Conservation (phyloP, 2,329 filamentous ascomycete species). For the Aspergillus ustus region DNA sequence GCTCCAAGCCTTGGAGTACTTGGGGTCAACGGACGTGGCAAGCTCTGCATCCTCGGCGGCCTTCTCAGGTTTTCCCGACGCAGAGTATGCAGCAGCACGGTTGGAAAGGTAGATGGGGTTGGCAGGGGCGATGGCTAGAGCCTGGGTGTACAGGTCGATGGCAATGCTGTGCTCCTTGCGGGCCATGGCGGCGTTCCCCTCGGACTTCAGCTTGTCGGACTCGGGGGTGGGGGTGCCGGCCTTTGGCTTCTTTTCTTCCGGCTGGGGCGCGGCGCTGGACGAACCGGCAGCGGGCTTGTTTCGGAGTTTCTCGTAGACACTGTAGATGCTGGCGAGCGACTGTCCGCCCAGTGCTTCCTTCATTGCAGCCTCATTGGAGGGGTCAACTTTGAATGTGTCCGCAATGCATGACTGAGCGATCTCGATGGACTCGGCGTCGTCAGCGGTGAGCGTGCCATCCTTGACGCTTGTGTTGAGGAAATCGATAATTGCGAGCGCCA, state of each 20-base stretch:
- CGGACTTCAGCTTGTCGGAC: slow-evolving; percentile 84
- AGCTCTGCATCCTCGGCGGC: slow-evolving; percentile 88
- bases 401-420: slow-evolving; percentile 92
- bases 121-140: slow-evolving; percentile 75
- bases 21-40: slow-evolving; percentile 83
- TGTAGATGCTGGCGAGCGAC: slow-evolving; percentile 88
- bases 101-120: slow-evolving; percentile 98
- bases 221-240: slow-evolving; percentile 59
- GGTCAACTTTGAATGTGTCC: slow-evolving; percentile 93
- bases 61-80: slow-evolving; percentile 79
- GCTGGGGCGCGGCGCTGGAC: slow-evolving; percentile 47
- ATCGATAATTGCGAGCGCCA: slow-evolving; percentile 96
- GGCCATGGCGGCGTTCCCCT: slow-evolving; percentile 94
- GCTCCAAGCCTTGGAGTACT: slow-evolving; percentile 97
- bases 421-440: slow-evolving; percentile 92
- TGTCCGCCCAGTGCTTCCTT: slow-evolving; percentile 80
- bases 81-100: slow-evolving; percentile 91
- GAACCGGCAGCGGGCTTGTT: slow-evolving; percentile 59
- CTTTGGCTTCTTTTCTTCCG: slow-evolving; percentile 45
- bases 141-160: slow-evolving; percentile 86
- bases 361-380: slow-evolving; percentile 73
- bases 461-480: slow-evolving; percentile 83
- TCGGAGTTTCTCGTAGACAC: slow-evolving; percentile 94
- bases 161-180: slow-evolving; percentile 85
- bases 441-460: slow-evolving; percentile 84